Percentiles rank a stretch among this genome's conserved stretches.
Evolutionary conservation across 2,329 filamentous ascomycete species (phyloP).

Genomic region (Geosmithia morbida): DNA sequence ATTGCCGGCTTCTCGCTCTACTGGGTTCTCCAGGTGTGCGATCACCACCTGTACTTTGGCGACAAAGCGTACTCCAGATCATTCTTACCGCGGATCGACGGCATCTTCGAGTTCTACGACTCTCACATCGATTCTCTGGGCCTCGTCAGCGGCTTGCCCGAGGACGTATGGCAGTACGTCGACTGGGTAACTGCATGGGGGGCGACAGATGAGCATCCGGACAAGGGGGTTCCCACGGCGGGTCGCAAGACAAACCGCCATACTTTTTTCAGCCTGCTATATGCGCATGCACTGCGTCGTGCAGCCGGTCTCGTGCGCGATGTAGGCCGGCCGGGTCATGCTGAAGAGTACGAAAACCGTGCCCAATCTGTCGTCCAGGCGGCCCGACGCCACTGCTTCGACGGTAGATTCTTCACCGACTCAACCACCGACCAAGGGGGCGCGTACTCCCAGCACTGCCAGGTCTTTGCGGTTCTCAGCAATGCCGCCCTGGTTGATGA

Average conservation of each 20-base stretch:
- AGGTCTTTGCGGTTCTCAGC: constrained; percentile 17
- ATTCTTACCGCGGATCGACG: constrained; percentile 15
- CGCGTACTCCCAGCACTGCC: constrained; percentile 17
- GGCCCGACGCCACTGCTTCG: constrained; percentile 13
- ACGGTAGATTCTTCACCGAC: constrained; percentile 16
- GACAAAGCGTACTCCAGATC: constrained; percentile 11
- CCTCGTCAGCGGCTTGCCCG: constrained; percentile 8
- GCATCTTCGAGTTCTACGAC: constrained; percentile 11
- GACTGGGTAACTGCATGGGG: constrained; percentile 14
- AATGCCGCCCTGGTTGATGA: constrained; percentile 8
- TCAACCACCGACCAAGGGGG: constrained; percentile 4
- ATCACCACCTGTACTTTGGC: constrained; percentile 18
- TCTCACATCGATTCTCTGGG: constrained; percentile 10
- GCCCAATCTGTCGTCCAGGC: constrained; percentile 9
- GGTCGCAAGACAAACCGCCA: constrained; percentile 17
- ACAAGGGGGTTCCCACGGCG: constrained; percentile 19
- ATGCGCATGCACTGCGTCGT: constrained; percentile 17
- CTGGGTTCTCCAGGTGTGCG: constrained; percentile 17
- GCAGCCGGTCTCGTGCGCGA: constrained; percentile 8
- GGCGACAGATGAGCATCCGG: neutral
- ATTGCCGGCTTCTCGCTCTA: constrained; percentile 19
- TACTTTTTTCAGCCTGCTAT: constrained; percentile 10
- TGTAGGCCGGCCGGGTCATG: neutral
- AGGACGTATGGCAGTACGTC: constrained; percentile 16
- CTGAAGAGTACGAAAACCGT: constrained; percentile 12